Evolutionary conservation across 2,329 filamentous ascomycete species (phyloP).

Genomic region (Nemania abortiva): DNA sequence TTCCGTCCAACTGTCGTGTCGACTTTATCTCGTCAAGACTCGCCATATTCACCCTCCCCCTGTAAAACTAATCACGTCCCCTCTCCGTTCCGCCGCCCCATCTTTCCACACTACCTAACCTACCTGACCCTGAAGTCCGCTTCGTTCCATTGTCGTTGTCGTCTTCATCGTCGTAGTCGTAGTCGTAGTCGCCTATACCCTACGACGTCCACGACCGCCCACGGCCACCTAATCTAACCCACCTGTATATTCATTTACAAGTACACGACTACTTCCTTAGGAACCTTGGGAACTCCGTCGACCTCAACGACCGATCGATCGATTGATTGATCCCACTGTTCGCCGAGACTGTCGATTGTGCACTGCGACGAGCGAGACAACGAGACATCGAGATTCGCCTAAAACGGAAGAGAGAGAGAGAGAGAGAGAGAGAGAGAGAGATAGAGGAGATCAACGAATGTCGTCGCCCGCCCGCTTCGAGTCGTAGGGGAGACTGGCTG

Average conservation of each 20-base stretch:
- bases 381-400: background rate
- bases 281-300: background rate
- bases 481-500: slow-evolving; percentile 46
- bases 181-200: slow-evolving; percentile 6
- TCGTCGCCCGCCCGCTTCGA: slow-evolving; percentile 36
- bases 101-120: slow-evolving; percentile 32
- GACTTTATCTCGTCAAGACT: slow-evolving; percentile 21
- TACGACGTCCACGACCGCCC: background rate
- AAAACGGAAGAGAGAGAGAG: slow-evolving; percentile 5
- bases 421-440: slow-evolving; percentile 9
- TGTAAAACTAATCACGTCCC: slow-evolving; percentile 33
- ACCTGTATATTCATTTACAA: background rate
- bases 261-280: background rate
- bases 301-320: background rate
- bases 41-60: slow-evolving; percentile 27
- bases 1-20: slow-evolving; percentile 14
- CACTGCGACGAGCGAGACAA: slow-evolving; percentile 2
- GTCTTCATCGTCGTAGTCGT: slow-evolving; percentile 5
- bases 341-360: background rate
- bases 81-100: slow-evolving; percentile 37
- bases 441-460: slow-evolving; percentile 42
- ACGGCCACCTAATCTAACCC: background rate
- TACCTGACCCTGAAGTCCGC: slow-evolving; percentile 19
- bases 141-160: slow-evolving; percentile 23
- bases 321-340: slow-evolving; percentile 6